phyloP scores from a whole-genome alignment of 2,329 filamentous ascomycete genomes.

The Cytospora leucostoma region DNA sequence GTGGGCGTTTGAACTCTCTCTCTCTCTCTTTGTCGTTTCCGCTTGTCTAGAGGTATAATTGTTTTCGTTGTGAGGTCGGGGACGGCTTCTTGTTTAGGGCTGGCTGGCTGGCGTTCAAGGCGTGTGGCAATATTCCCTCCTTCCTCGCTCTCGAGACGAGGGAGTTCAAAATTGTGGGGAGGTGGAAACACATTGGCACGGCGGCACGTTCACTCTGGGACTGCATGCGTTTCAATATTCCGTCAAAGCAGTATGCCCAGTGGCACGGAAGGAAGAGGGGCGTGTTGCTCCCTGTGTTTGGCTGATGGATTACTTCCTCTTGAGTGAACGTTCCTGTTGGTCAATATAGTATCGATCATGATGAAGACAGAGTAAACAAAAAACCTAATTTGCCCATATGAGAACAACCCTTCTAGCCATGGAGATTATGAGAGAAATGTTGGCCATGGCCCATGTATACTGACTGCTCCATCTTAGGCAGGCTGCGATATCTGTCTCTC shows the following conservation, averaged over 20 bases:
- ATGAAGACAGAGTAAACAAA: too few species aligned
- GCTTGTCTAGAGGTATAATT: slow-evolving; percentile 1
- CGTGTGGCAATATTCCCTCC: not conserved
- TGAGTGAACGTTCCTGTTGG: too few species aligned
- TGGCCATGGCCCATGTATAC: too few species aligned
- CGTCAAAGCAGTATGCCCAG: not conserved
- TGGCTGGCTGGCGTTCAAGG: not conserved
- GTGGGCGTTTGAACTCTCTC: not conserved
- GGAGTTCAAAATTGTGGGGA: not conserved
- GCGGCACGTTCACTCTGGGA: not conserved
- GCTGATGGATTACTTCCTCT: too few species aligned
- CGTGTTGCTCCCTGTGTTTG: too few species aligned
- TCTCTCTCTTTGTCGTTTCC: not conserved
- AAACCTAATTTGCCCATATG: too few species aligned
- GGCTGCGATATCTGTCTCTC: too few species aligned
- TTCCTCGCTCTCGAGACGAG: not conserved
- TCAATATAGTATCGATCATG: too few species aligned
- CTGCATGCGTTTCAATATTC: not conserved
- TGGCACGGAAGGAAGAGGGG: not conserved
- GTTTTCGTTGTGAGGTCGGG: not conserved
- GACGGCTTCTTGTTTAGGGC: not conserved
- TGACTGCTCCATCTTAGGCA: too few species aligned
- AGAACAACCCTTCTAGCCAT: too few species aligned
- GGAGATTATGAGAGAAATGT: too few species aligned
- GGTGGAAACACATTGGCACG: not conserved